Percentiles rank a stretch among this genome's conserved stretches.
These are phyloP conservation scores for Alternaria ventricosa DNA, from an alignment of 2,329 filamentous ascomycete species.

Conservation along the genomic window DNA sequence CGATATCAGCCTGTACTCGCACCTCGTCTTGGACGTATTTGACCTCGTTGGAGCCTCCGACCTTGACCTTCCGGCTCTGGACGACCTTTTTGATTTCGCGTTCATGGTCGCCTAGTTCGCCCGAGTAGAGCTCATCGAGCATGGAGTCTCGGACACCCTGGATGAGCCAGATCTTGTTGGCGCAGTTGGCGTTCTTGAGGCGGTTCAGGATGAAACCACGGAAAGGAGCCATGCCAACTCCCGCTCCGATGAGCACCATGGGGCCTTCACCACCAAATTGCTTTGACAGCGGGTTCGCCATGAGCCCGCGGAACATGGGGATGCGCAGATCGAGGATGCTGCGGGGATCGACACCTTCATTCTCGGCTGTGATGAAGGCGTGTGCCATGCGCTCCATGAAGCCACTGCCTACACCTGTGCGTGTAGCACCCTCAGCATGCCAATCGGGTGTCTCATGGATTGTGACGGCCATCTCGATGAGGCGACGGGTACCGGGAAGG, in stretches of 20 bases:
- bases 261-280: conserved; percentile 93
- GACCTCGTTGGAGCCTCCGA: conserved; percentile 63
- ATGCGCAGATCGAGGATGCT: conserved; percentile 70
- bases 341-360: conserved; percentile 56
- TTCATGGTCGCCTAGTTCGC: conserved; percentile 81
- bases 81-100: conserved; percentile 58
- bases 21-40: conserved; percentile 98
- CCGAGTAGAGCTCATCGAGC: conserved; percentile 94
- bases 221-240: conserved; percentile 96
- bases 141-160: conserved; percentile 94
- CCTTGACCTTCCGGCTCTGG: conserved; percentile 57
- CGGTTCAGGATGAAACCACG: conserved; percentile 95
- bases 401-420: conserved; percentile 88
- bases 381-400: conserved; percentile 88
- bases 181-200: conserved; percentile 91
- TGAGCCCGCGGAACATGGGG: conserved; percentile 97
- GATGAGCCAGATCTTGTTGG: conserved; percentile 97
- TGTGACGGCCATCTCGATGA: conserved; percentile 96
- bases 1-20: conserved; percentile 86
- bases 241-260: conserved; percentile 96
- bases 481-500: conserved; percentile 70
- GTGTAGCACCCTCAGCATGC: conserved; percentile 63
- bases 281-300: conserved; percentile 93
- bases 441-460: conserved; percentile 88
- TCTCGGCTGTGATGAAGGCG: conserved; percentile 72